Evolutionary conservation across 169 alveolate species (phyloP), one percentile per base, ranked within the genome.

Genomic region (Amoebophrya sp.): DNA sequence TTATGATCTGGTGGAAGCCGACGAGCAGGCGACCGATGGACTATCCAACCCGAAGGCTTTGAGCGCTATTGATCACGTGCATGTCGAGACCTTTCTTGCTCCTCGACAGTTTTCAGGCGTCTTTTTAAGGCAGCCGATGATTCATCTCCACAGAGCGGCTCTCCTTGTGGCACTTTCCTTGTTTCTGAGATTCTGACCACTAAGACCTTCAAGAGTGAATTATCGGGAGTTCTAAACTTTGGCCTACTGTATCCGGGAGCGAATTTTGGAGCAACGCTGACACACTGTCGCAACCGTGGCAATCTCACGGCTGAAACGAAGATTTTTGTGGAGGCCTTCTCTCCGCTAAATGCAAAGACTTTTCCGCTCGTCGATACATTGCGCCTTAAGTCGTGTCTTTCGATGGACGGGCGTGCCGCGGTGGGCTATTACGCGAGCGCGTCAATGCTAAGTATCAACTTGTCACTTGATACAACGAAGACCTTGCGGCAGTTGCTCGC

Each of bases 401-500:
- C 83, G 33, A 1, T 65, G 83, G 83, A 65, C 26, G n/a, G n/a
- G 3, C 38, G n/a, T 0, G 12, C 83, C 83, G 10, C n/a, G 83
- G 39, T 65, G 39, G 83, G 83, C 83, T 65, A 26, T 10, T 65
- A 65, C 83, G 83, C 83, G 83, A 29, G 83, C 38, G 83, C n/a
- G 83, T 12, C 83, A 1, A 26, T 29, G 83, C 18, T 65, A 1
- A 26, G 39, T 29, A 6, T 65, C 38, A 65, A 65, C n/a, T 18
- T 65, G 33, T 65, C 83, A 1, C 33, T 65, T 6, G 83, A 65
- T 36, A 26, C 83, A 36, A 65, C 83, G 33, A 65, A 65, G n/a
- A 65, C 83, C 36, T 12, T 65, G 39, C 83, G 83, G 36, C 83
- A 65, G 26, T 36, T 65, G 83, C 26, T 65, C 33, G 83, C 26